phyloP scores from a whole-genome alignment of 83 land plant species.

The Thuja plicata region DNA sequence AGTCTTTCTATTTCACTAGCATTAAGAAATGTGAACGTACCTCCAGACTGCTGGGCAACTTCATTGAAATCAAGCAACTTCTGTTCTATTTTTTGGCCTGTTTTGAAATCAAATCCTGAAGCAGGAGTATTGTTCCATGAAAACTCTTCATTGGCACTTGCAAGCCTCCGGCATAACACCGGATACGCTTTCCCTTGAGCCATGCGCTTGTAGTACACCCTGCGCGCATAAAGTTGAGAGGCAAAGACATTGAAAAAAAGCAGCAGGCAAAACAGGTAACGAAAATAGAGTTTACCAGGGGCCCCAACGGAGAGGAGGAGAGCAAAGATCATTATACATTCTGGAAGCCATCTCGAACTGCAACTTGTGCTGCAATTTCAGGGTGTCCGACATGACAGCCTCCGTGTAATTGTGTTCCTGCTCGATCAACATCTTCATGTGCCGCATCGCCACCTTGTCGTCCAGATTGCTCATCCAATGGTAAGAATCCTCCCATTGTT shows the following conservation, averaged over 20 bases:
- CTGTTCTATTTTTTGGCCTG: conserved; percentile 67
- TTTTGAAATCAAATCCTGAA: conserved; percentile 56
- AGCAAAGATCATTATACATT: conserved; percentile 39
- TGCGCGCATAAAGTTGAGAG: conserved; percentile 16
- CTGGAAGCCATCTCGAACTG: conserved; percentile 56
- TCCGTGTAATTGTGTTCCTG: conserved; percentile 75
- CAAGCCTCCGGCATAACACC: conserved; percentile 56
- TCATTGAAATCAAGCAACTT: conserved; percentile 63
- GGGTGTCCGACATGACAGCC: conserved; percentile 58
- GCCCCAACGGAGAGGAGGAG: conserved; percentile 66
- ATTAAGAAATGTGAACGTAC: conserved; percentile 16
- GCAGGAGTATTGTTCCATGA: conserved; percentile 44
- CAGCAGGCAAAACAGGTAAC: background rate
- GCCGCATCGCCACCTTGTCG: conserved; percentile 70
- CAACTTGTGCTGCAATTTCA: conserved; percentile 45
- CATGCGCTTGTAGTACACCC: conserved; percentile 59
- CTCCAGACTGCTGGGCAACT: conserved; percentile 68
- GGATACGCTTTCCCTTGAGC: conserved; percentile 69
- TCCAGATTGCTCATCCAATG: conserved; percentile 56
- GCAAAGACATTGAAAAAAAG: background rate
- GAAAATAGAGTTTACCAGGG: conserved; percentile 40
- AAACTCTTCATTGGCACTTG: conserved; percentile 51
- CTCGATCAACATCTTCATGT: conserved; percentile 67
- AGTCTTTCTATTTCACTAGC: background rate
- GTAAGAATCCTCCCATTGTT: conserved; percentile 62